Percentiles rank a stretch among this genome's conserved stretches.
These are phyloP conservation scores for Chaetomiaceae sp. DNA, from an alignment of 2,329 filamentous ascomycete genomes.

Conservation along the genomic window DNA sequence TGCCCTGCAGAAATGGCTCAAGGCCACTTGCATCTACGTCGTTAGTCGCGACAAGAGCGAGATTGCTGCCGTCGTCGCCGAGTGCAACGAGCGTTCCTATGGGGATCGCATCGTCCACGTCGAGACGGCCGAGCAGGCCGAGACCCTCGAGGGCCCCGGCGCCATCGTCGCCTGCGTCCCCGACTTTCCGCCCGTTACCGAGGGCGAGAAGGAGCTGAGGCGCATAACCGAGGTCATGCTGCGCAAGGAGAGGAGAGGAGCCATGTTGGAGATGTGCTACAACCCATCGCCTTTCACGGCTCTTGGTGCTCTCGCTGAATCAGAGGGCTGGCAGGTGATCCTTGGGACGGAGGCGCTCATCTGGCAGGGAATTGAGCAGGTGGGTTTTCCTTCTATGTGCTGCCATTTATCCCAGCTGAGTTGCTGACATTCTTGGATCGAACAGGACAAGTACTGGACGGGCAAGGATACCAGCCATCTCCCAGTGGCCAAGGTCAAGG, in stretches of 20 bases:
- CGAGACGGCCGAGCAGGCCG: slow-evolving; percentile 55
- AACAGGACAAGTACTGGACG: slow-evolving; percentile 56
- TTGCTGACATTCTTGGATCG: background rate
- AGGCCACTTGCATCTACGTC: slow-evolving; percentile 65
- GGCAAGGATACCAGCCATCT: slow-evolving; percentile 54
- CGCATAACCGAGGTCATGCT: slow-evolving; percentile 48
- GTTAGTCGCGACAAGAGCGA: slow-evolving; percentile 69
- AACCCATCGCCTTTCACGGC: slow-evolving; percentile 67
- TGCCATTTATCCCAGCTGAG: background rate
- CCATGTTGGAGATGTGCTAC: slow-evolving; percentile 79
- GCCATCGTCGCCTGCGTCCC: slow-evolving; percentile 72
- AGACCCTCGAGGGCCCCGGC: slow-evolving; percentile 53
- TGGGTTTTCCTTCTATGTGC: slow-evolving; percentile 4
- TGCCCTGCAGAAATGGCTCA: slow-evolving; percentile 65
- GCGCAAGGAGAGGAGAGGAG: slow-evolving; percentile 53
- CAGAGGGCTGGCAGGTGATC: slow-evolving; percentile 67
- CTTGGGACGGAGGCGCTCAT: slow-evolving; percentile 73
- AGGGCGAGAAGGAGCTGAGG: slow-evolving; percentile 58
- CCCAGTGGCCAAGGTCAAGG: slow-evolving; percentile 56
- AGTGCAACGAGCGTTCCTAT: slow-evolving; percentile 57
- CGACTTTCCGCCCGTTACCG: slow-evolving; percentile 65
- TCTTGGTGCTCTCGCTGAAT: slow-evolving; percentile 57
- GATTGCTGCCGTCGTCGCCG: slow-evolving; percentile 61
- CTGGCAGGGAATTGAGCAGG: slow-evolving; percentile 70
- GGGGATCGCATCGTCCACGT: slow-evolving; percentile 59